A percentile compares a stretch with the other conserved stretches of the same genome.
These are phyloP conservation scores for Castanospermum australe DNA, from an alignment of 306 rosid species.

Conservation along the genomic window DNA sequence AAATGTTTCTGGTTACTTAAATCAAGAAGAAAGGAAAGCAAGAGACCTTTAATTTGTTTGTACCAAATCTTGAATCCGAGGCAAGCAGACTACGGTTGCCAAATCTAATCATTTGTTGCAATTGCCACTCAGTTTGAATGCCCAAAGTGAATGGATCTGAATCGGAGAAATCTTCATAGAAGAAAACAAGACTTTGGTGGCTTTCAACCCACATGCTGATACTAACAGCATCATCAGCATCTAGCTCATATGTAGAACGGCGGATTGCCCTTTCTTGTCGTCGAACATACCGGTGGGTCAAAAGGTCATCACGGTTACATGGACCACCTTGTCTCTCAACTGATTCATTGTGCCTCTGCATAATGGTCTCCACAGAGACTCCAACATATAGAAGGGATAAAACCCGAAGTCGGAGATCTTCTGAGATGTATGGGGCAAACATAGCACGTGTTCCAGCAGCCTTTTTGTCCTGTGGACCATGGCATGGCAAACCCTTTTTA, in stretches of 20 bases:
- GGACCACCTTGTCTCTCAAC: slow-evolving; percentile 95
- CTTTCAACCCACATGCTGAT: slow-evolving; percentile 76
- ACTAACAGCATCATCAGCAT: slow-evolving; percentile 77
- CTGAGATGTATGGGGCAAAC: slow-evolving; percentile 94
- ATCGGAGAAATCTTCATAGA: slow-evolving; percentile 79
- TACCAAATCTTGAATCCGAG: slow-evolving; percentile 89
- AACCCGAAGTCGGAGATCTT: slow-evolving; percentile 84
- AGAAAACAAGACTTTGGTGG: slow-evolving; percentile 75
- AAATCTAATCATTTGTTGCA: slow-evolving; percentile 90
- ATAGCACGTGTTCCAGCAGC: slow-evolving; percentile 86
- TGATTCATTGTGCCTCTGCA: slow-evolving; percentile 89
- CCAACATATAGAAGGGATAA: slow-evolving; percentile 79
- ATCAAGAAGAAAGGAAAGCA: not conserved
- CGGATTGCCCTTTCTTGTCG: slow-evolving; percentile 90
- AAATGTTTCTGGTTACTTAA: slow-evolving; percentile 9
- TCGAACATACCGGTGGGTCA: slow-evolving; percentile 82
- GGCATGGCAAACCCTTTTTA: slow-evolving; percentile 85
- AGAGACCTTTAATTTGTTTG: slow-evolving; percentile 86
- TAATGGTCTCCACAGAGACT: slow-evolving; percentile 93
- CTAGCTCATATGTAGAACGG: slow-evolving; percentile 73
- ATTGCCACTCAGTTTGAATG: slow-evolving; percentile 95
- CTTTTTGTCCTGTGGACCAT: slow-evolving; percentile 86
- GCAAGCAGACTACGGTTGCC: slow-evolving; percentile 78
- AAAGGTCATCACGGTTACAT: slow-evolving; percentile 84
- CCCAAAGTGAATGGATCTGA: slow-evolving; percentile 73